A percentile compares a stretch with the other conserved stretches of the same genome.
These are phyloP conservation scores for Vitis hybrid DNA, from an alignment of 177 flowering plant genomes.

Conservation along the genomic window DNA sequence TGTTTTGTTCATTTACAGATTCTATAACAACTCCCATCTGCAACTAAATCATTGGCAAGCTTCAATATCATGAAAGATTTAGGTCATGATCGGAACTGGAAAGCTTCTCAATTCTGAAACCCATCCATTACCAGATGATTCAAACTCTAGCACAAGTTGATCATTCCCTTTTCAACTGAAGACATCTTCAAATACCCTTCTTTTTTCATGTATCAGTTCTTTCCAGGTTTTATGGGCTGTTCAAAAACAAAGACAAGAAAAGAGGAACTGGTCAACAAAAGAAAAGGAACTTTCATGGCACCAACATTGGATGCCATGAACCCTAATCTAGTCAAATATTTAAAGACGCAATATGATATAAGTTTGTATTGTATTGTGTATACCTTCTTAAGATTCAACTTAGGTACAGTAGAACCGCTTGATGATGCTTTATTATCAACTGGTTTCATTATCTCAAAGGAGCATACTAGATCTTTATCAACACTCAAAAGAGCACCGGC, in stretches of 20 bases:
- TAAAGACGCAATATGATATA: too few species aligned
- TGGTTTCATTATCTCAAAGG: conserved; percentile 87
- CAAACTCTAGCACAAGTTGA: background rate
- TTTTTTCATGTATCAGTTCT: conserved; percentile 10
- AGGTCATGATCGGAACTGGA: conserved; percentile 1
- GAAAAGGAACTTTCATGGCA: background rate
- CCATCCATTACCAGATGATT: background rate
- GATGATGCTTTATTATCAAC: conserved; percentile 27
- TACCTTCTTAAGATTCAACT: conserved; percentile 62
- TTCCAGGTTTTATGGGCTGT: conserved; percentile 46
- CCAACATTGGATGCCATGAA: background rate
- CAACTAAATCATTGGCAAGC: conserved; percentile 10
- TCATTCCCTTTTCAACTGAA: conserved; percentile 12
- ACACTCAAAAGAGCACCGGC: conserved; percentile 88
- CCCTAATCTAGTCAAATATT: background rate
- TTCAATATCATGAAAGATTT: conserved; percentile 7
- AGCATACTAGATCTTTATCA: conserved; percentile 68
- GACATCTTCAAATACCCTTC: conserved; percentile 1
- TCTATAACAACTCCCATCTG: conserved; percentile 6
- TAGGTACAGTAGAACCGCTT: conserved; percentile 38
- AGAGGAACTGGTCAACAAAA: conserved; percentile 1
- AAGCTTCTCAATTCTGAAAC: conserved; percentile 9
- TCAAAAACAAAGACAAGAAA: conserved; percentile 9
- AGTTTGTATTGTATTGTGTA: too few species aligned
- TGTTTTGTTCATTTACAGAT: conserved; percentile 27